Evolutionary conservation across 208 protist species (phyloP).

Genomic region (Trichomonas vaginalis): DNA sequence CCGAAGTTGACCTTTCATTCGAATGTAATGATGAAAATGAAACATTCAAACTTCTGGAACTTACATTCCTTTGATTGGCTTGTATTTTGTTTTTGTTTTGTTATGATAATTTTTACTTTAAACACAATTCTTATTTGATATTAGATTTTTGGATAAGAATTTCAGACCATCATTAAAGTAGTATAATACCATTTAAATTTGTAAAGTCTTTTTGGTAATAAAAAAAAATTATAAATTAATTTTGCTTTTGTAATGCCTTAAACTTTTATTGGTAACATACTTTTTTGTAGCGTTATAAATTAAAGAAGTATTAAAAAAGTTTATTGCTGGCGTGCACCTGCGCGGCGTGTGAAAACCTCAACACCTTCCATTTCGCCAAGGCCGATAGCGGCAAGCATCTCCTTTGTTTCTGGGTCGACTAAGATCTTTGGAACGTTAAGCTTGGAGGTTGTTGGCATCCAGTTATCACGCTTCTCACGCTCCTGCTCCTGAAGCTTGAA

Average conservation of each 20-base stretch:
- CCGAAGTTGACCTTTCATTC: background rate
- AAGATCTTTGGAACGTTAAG: slow-evolving; percentile 34
- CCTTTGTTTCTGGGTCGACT: slow-evolving; percentile 34
- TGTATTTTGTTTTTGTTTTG: no score
- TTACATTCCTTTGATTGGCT: background rate
- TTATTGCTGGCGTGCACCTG: background rate
- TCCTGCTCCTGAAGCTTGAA: slow-evolving; percentile 99
- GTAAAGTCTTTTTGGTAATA: no score
- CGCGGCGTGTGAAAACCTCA: background rate
- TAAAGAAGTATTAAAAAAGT: no score
- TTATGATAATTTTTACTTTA: no score
- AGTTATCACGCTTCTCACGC: slow-evolving; percentile 98
- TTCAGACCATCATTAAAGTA: no score
- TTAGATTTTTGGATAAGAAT: no score
- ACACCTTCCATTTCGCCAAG: slow-evolving; percentile 23
- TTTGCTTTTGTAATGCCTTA: no score
- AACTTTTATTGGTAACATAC: no score
- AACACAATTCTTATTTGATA: no score
- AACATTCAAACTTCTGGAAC: background rate
- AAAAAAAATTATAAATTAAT: no score
- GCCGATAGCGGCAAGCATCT: slow-evolving; percentile 29
- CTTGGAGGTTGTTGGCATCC: slow-evolving; percentile 77
- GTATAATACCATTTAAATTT: no score
- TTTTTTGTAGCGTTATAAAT: no score
- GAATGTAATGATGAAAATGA: background rate